These are phyloP conservation scores for Begonia fuchsioides DNA, from an alignment of 306 rosid species.

Conservation along the genomic window DNA sequence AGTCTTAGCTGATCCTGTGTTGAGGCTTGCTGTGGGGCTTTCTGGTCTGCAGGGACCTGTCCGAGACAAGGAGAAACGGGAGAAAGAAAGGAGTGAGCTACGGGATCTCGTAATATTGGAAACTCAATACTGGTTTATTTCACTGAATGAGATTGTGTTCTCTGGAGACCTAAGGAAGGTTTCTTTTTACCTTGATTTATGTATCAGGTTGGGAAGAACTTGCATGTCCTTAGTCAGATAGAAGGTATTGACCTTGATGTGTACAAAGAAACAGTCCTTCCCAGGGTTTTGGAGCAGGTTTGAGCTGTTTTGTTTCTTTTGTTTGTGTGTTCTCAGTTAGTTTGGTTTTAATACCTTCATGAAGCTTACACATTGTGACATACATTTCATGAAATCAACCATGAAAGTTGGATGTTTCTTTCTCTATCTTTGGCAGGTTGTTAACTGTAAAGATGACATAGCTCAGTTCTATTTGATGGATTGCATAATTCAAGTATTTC, in stretches of 20 bases:
- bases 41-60: constrained; percentile 99
- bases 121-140: constrained; percentile 52
- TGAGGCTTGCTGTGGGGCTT: constrained; percentile 99
- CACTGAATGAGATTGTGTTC: constrained; percentile 36
- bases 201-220: constrained; percentile 91
- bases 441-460: constrained; percentile 89
- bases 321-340: too few species aligned
- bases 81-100: constrained; percentile 94
- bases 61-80: constrained; percentile 93
- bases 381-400: constrained; percentile 8
- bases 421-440: constrained; percentile 35
- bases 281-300: constrained; percentile 97
- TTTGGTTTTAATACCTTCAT: neutral
- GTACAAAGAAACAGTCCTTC: constrained; percentile 91
- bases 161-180: constrained; percentile 48
- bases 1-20: constrained; percentile 99
- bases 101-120: constrained; percentile 87
- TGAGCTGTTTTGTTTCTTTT: constrained; percentile 6
- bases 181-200: constrained; percentile 31
- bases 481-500: constrained; percentile 96
- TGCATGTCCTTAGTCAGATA: constrained; percentile 92
- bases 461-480: constrained; percentile 94
- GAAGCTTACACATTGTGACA: neutral
- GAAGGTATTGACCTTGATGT: constrained; percentile 95
- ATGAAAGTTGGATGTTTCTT: constrained; percentile 7